Conservation (phyloP, 768 basidiomycete genomes). For the Kwoniella mangroviensis region DNA sequence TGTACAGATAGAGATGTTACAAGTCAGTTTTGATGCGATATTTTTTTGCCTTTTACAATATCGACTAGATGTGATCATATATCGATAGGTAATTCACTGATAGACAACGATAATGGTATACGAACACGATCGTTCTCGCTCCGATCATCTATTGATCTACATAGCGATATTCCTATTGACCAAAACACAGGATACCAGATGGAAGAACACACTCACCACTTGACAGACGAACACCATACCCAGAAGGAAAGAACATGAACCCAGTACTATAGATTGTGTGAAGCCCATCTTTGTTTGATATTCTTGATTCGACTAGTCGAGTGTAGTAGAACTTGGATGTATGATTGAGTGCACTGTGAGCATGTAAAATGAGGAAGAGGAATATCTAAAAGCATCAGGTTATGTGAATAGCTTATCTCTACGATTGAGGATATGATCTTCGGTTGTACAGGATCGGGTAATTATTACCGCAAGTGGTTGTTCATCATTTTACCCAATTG, state of each 20-base stretch:
- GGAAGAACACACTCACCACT: slow-evolving; percentile 38
- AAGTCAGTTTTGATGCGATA: background rate
- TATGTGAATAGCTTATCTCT: no score
- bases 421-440: no score
- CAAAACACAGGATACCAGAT: no score
- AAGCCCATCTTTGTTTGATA: slow-evolving; percentile 71
- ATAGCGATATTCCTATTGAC: no score
- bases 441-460: no score
- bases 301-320: background rate
- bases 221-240: slow-evolving; percentile 63
- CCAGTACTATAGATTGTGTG: slow-evolving; percentile 83
- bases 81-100: no score
- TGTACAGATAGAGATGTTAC: slow-evolving; percentile 55
- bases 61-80: no score
- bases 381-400: background rate
- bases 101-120: no score
- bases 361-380: background rate
- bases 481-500: background rate
- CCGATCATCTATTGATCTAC: no score
- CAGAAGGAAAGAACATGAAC: slow-evolving; percentile 85
- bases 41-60: no score
- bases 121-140: no score
- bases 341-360: background rate
- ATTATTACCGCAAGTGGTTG: no score
- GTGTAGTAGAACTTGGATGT: background rate